Conservation (phyloP, 1,284 basidiomycete genomes). For the Phenoliferia sp. region DNA sequence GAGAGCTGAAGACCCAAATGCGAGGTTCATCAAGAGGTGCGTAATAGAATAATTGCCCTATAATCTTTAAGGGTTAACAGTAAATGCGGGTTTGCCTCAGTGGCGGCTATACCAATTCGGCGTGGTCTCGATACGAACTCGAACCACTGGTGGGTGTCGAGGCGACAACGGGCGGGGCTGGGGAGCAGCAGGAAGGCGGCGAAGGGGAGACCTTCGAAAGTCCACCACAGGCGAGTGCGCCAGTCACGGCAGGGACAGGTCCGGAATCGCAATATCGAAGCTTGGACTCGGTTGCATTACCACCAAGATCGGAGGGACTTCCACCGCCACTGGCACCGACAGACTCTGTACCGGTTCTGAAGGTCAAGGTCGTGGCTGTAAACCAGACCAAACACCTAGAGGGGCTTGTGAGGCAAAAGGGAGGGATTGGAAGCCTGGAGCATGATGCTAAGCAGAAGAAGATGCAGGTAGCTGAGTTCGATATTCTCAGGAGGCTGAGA, state of each 20-base stretch:
- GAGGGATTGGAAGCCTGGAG: constrained; percentile 66
- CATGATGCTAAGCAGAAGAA: constrained; percentile 70
- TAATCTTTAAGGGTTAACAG: no score
- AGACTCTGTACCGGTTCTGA: constrained; percentile 33
- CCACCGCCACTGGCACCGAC: background rate
- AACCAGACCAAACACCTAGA: constrained; percentile 46
- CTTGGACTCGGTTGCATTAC: background rate
- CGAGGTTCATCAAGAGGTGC: constrained; percentile 39
- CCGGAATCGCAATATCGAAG: background rate
- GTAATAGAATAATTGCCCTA: no score
- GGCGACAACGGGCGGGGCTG: no score
- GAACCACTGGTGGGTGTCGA: constrained; percentile 14
- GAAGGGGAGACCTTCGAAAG: background rate
- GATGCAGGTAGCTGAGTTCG: no score
- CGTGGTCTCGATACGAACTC: constrained; percentile 47
- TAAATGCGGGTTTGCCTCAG: no score
- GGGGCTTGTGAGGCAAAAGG: constrained; percentile 59
- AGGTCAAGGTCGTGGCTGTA: constrained; percentile 38
- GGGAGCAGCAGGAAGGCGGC: no score
- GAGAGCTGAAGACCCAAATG: constrained; percentile 40
- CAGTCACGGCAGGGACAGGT: background rate
- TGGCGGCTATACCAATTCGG: constrained; percentile 48
- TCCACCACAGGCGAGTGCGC: background rate
- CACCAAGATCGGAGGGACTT: background rate
- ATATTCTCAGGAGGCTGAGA: no score